Conservation (phyloP, 441 rosid species). For the Populus trichocarpa region DNA sequence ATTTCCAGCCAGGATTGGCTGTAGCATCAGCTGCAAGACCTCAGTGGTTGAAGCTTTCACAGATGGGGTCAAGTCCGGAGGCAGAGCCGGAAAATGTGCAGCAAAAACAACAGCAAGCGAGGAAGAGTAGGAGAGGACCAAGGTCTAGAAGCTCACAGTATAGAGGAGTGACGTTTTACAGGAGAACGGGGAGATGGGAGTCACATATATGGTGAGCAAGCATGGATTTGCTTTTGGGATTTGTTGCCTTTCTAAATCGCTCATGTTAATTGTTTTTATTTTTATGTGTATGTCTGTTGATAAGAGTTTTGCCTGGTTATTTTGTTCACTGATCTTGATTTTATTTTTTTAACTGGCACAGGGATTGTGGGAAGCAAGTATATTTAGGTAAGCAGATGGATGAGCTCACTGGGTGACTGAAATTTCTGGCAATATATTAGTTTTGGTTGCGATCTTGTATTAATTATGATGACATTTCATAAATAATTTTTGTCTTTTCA, state of each 20-base stretch:
- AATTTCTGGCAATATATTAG: not conserved
- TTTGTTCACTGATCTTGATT: not conserved
- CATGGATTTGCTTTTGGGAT: not conserved
- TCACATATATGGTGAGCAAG: conserved; percentile 79
- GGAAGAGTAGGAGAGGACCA: conserved; percentile 89
- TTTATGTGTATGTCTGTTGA: not conserved
- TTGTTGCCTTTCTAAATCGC: not conserved
- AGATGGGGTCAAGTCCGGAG: conserved; percentile 24
- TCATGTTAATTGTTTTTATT: not conserved
- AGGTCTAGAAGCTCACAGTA: conserved; percentile 89
- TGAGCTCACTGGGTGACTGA: not conserved
- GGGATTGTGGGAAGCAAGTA: conserved; percentile 99
- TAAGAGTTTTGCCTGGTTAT: not conserved
- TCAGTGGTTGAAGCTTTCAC: conserved; percentile 62
- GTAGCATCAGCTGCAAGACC: conserved; percentile 11
- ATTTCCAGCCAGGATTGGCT: conserved; percentile 25
- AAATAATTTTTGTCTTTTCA: not conserved
- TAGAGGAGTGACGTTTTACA: conserved; percentile 89
- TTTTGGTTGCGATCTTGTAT: not conserved
- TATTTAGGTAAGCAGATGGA: conserved; percentile 59
- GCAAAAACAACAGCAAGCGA: conserved; percentile 48
- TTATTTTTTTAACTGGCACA: conserved; percentile 21
- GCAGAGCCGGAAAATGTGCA: conserved; percentile 31
- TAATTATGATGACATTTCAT: not conserved
- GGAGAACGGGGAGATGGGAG: conserved; percentile 96